Conservation (phyloP, 306 rosid species). For the Cicer chorassanicum region DNA sequence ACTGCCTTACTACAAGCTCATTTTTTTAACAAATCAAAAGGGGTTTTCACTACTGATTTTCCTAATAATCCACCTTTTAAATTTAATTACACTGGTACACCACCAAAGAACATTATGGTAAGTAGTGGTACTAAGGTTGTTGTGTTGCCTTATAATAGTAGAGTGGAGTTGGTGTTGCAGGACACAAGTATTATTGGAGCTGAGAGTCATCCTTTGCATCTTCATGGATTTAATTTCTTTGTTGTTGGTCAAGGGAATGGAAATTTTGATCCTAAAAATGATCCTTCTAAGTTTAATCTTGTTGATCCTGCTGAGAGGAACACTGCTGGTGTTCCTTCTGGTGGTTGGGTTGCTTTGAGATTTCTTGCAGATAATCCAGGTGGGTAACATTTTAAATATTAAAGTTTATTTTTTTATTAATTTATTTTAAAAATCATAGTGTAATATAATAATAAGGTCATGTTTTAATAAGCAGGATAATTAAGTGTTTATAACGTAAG, state of each 20-base stretch:
- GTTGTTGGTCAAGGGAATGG: constrained; percentile 71
- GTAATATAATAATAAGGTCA: no score
- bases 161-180: constrained; percentile 68
- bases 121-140: constrained; percentile 63
- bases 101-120: constrained; percentile 60
- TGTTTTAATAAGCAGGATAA: no score
- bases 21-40: constrained; percentile 64
- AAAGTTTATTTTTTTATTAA: neutral
- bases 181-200: constrained; percentile 75
- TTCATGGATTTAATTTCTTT: constrained; percentile 82
- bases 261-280: constrained; percentile 68
- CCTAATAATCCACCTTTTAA: constrained; percentile 67
- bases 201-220: constrained; percentile 83
- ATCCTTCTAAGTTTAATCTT: constrained; percentile 62
- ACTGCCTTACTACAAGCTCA: constrained; percentile 76
- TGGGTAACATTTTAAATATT: neutral
- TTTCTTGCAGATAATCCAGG: constrained; percentile 78
- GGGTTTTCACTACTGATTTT: constrained; percentile 65
- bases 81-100: constrained; percentile 72
- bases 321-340: constrained; percentile 68
- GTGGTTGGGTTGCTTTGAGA: constrained; percentile 79
- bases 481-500: no score
- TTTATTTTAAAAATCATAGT: no score
- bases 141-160: constrained; percentile 60
- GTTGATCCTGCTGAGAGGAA: constrained; percentile 81